Evolutionary conservation across 768 basidiomycete genomes (phyloP).

Genomic region (Trametes sanguinea): DNA sequence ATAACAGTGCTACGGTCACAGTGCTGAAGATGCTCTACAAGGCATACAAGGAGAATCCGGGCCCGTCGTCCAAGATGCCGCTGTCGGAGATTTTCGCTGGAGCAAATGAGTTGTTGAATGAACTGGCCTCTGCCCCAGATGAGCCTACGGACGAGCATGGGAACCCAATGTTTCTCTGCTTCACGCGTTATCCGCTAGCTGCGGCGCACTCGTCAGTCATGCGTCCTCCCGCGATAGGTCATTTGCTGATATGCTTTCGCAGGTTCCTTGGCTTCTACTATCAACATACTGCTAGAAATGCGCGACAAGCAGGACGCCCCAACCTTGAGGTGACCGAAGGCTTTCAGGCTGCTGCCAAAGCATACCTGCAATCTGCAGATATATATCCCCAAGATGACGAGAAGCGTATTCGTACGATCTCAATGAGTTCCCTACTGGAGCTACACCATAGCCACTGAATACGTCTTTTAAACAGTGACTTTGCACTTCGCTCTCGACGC

Average conservation of each 20-base stretch:
- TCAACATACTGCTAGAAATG: conserved; percentile 6
- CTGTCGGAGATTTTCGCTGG: conserved; percentile 1
- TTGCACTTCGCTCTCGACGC: conserved; percentile 14
- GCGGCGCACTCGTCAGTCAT: conserved; percentile 4
- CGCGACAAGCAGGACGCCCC: background rate
- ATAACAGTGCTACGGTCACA: background rate
- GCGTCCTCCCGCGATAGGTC: too few species aligned
- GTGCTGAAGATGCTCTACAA: background rate
- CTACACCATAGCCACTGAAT: background rate
- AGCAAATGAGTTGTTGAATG: conserved; percentile 1
- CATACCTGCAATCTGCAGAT: conserved; percentile 11
- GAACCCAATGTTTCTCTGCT: background rate
- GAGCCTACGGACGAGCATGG: background rate
- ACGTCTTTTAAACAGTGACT: conserved; percentile 6
- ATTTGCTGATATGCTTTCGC: too few species aligned
- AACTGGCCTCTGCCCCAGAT: background rate
- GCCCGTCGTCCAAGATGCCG: background rate
- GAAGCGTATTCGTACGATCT: conserved; percentile 1
- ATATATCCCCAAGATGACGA: conserved; percentile 22
- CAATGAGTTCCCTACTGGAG: background rate
- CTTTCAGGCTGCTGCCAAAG: background rate
- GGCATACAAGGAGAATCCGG: conserved; percentile 1
- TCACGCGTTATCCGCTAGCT: conserved; percentile 7
- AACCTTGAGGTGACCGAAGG: background rate
- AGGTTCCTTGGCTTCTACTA: conserved; percentile 22